Evolutionary conservation across 163 green algal species (phyloP), one percentile per base, ranked within the genome.

Genomic region (Volvox carteri): DNA sequence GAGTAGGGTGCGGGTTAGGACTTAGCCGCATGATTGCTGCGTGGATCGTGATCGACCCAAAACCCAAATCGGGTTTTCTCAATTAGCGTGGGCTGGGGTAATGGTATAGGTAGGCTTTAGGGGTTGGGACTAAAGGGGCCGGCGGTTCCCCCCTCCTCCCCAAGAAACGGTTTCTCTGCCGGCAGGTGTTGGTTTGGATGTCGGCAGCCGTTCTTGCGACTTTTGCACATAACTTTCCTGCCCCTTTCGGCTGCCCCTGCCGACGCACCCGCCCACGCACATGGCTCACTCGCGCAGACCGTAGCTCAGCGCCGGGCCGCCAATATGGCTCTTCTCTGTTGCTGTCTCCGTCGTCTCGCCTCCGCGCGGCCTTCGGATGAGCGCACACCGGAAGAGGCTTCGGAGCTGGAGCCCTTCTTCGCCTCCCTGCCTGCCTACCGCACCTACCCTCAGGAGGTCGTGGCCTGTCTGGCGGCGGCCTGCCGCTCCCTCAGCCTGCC

Each of bases 401-500:
- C 81, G 33, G 81, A 87, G 65, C 65, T 87, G 33, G 48, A 80
- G 81, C 65, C 81, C 35, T 58, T 87, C n/a, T 65, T 87, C 30
- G 33, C 9, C 19, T 33, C 44, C 1, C 81, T 87, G 65, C 65
- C 81, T 2, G 46, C 81, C 33, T 87, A 80, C 67, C 18, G 30
- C 8, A 18, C 80, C 62, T 78, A 87, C 65, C 44, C 80, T 1
- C 19, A n/a, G 6, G 80, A 87, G 80, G 62, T 87, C 6, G 42
- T 78, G 44, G 19, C 44, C 14, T 35, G 16, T 23, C 54, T 87
- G 81, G 81, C 81, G 9, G 21, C 62, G 18, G 18, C 42, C 21
- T 70, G 65, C 81, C 68, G 67, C 6, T 3, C 44, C 2, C 50
- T 56, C 28, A 56, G 18, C 11, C 81, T 87, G 65, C 65, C 65